Evolutionary conservation across 768 basidiomycete species (phyloP), one percentile per base, ranked within the genome.

Genomic region (Termitomyces sp.): DNA sequence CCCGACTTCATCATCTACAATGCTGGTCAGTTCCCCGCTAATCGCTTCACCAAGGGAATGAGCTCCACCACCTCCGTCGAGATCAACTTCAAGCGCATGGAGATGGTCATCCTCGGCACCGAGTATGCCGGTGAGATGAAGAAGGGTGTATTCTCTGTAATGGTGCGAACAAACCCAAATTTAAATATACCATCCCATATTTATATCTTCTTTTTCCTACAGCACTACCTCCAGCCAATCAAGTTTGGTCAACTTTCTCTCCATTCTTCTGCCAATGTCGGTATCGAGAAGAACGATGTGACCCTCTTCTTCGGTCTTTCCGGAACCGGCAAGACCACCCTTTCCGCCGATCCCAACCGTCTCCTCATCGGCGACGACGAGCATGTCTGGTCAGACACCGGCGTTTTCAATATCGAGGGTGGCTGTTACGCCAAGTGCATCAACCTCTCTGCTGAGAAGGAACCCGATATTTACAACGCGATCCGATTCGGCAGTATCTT

Each of bases 1-100:
- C 97, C 97, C 45, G 97, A 99, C 69, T 99, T 99, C 73, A 97
- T 94, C 77, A 98, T 99, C 73, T 98, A 98, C 85, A 98, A 98
- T 73, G 97, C 97, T 46, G 97, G 97, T 61, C 95, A 98, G 72
- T 98, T 99, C 87, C 96, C 97, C 14, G 97, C 97, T 64, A 99
- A 99, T 73, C 90, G 97, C 44, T 98, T 98, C 83, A 99, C 97
- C 59, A 94, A 97, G 79, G 97, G 97, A 73, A 98, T 98, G 97
- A 96, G 93, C 60, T 97, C 94, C 10, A 92, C 94, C 31, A 98
- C 97, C 6, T 97, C 95, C 3, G 96, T 99, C 50, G 96, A 98
- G 76, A 93, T 99, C 80, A 99, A 99, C 84, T 98, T 99, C 77
- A 97, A 97, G 81, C 91, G 97, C 41, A 97, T 94, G 94, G 97